Evolutionary conservation across 1,284 basidiomycete species (phyloP), one percentile per base, ranked within the genome.

Genomic region (Coniophora puteana): DNA sequence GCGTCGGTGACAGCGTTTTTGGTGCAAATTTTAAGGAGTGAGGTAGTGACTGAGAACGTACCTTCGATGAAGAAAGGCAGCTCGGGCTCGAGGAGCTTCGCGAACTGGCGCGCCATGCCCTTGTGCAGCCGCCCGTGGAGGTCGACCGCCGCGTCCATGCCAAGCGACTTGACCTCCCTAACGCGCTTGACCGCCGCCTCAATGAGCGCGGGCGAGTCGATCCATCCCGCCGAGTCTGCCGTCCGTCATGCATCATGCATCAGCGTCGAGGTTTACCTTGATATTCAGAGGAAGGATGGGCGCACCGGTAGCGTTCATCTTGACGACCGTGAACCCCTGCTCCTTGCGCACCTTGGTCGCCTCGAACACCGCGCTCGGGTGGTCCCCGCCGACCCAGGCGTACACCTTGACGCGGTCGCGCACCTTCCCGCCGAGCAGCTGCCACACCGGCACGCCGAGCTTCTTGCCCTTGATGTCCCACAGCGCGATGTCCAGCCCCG

Each of bases 391-490:
- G 43, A 87, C 75, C 82, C 82, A 86, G 4, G 76, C 74, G 52
- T 82, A 83, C 5, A 82, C 78, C 45, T 71, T 72, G 42, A 80
- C 58, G 13, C 67, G 63, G 50, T 80, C 72, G 40, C 76, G 71
- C 17, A 89, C 80, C 54, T 81, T 83, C 10, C 84, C 87, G 8
- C 85, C 85, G 2, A 89, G 71, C 3, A 90, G 67, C 58, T 84
- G 78, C 76, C 79, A 87, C 6, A 89, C 64, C 0, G 85, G 86
- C 2, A 89, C 84, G 20, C 81, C 81, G 8, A 88, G 71, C 22
- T 77, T 80, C 63, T 87, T 88, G 22, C 85, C 85, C 55, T 89
- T 88, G 66, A 89, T 84, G 54, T 89, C 86, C 86, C 76, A 77
- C 2, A 79, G 61, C 1, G 74, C 72, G 41, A 77, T 77, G 48